Evolutionary conservation across 345 rosid species (phyloP), one percentile per base, ranked within the genome.

Genomic region (Salix dunnii): DNA sequence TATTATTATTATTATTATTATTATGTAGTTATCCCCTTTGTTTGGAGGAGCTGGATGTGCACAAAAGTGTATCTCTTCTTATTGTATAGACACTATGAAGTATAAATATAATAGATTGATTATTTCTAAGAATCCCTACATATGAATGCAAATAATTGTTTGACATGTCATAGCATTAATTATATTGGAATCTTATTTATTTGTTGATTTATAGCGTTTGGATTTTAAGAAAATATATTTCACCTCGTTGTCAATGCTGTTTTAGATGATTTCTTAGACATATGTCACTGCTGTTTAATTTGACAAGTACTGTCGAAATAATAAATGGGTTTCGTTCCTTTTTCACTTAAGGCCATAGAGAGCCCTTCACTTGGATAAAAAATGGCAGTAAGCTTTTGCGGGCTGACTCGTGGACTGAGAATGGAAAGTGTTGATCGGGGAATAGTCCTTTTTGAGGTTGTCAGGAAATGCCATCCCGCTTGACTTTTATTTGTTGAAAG

Each of bases 401-500:
- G 23, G 23, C 35, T 55, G n/a, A n/a, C 60, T 55, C 62, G 11
- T 58, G 63, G 3, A 58, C 27, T n/a, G 63, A n/a, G 63, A 58
- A 2, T 51, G 27, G 64, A 21, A 51, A 49, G 74, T 51, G 40
- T 3, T 60, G 49, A 28, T 6, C 13, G 43, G 2, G 27, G 9
- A 5, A 16, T 14, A 55, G 78, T 63, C 25, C 36, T n/a, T 23
- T 40, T 35, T 20, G 42, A 18, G 16, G 36, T 30, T 61, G 58
- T 75, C 74, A 76, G 25, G 67, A 62, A 68, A n/a, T 49, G 68
- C 77, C 20, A 27, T 0, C 38, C 71, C 58, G 48, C 58, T 67
- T 17, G 43, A 20, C 49, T 69, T 40, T 43, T 68, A 36, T 18
- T 13, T 38, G 61, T 36, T 31, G 25, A 3, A 70, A n/a, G 48